Conservation (phyloP, 805 yeast genomes). For the Hanseniaspora singularis region DNA sequence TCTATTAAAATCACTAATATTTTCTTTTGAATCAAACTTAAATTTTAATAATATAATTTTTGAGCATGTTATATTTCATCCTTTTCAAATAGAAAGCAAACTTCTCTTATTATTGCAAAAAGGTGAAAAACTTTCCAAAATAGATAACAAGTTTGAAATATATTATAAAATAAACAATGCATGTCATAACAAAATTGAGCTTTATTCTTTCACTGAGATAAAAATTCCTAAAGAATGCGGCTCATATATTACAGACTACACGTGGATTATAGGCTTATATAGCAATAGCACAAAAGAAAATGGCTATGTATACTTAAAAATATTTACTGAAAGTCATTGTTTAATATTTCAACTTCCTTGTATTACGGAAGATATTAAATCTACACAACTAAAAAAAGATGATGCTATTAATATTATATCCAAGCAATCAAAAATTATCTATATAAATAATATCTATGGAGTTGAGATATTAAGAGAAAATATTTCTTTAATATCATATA, state of each 20-base stretch:
- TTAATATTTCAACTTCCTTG: background rate
- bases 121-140: background rate
- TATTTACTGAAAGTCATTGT: constrained; percentile 4
- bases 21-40: background rate
- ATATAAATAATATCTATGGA: too few relatives aligned
- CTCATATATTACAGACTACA: background rate
- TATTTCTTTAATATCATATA: too few relatives aligned
- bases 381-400: too few relatives aligned
- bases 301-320: background rate
- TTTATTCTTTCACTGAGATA: background rate
- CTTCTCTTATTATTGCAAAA: background rate
- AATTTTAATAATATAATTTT: background rate
- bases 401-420: too few relatives aligned
- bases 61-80: background rate
- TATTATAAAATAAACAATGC: background rate
- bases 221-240: background rate
- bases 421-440: too few relatives aligned
- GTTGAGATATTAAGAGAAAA: too few relatives aligned
- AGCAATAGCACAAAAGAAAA: background rate
- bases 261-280: background rate
- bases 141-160: background rate
- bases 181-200: too few relatives aligned
- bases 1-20: background rate
- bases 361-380: background rate
- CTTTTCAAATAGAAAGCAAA: background rate